Conservation (phyloP, 176 grass and related monocot species). For the Hyparrhenia diplandra region DNA sequence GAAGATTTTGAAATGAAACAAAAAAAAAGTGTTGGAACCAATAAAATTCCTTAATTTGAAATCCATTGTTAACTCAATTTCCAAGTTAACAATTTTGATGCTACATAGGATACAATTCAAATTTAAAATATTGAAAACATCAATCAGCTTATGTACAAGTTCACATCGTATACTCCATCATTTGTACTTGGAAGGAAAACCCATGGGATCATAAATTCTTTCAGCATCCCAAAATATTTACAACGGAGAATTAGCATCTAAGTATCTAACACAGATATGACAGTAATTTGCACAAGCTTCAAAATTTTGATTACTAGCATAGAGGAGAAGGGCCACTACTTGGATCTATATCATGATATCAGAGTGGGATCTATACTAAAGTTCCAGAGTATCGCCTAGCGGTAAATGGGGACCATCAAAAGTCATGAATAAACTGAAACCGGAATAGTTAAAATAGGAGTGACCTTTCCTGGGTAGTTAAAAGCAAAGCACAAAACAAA, state of each 20-base stretch:
- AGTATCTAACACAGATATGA: background rate
- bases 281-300: background rate
- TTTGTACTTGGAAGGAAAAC: slow-evolving; percentile 12
- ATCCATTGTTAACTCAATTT: background rate
- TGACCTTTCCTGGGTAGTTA: background rate
- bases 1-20: background rate
- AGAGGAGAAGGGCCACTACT: background rate
- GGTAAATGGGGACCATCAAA: background rate
- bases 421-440: background rate
- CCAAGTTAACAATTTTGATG: background rate
- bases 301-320: background rate
- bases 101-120: background rate
- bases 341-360: background rate
- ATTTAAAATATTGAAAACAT: background rate
- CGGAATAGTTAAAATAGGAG: background rate
- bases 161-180: background rate
- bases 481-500: background rate
- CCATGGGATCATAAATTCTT: background rate
- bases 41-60: background rate
- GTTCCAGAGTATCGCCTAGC: background rate
- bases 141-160: background rate
- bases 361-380: background rate
- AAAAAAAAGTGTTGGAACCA: background rate
- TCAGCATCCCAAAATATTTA: background rate
- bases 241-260: background rate